These are phyloP conservation scores for Skeletonema marinoi DNA, from an alignment of 108 stramenopile species.

Conservation along the genomic window DNA sequence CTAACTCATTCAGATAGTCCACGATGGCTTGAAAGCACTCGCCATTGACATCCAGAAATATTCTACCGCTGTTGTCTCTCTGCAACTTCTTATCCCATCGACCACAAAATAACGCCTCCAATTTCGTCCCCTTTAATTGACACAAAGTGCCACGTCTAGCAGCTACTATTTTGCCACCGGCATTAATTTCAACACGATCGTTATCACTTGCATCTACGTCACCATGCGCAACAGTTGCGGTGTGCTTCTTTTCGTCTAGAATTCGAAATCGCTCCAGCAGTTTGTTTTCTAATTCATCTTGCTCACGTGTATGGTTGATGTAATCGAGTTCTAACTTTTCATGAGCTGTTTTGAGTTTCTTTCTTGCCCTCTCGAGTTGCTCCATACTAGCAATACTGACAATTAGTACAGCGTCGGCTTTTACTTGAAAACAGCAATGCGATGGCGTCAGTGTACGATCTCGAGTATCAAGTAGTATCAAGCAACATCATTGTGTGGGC, in stretches of 20 bases:
- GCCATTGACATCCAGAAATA: slow-evolving; percentile 17
- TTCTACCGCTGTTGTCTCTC: slow-evolving; percentile 8
- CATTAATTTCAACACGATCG: slow-evolving; percentile 16
- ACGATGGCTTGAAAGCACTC: neutral
- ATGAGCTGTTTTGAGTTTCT: slow-evolving; percentile 3
- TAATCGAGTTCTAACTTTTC: neutral
- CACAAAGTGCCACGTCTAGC: slow-evolving; percentile 2
- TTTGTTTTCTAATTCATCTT: slow-evolving; percentile 1
- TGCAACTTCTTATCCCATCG: slow-evolving; percentile 27
- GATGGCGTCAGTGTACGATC: too few species aligned
- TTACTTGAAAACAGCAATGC: too few species aligned
- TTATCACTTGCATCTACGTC: slow-evolving; percentile 2
- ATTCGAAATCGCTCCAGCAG: neutral
- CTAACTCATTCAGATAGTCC: slow-evolving; percentile 17
- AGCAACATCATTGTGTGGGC: too few species aligned
- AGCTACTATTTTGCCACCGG: slow-evolving; percentile 1
- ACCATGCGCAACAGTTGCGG: neutral
- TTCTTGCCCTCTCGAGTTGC: slow-evolving; percentile 1
- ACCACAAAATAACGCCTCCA: slow-evolving; percentile 32
- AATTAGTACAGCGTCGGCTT: too few species aligned
- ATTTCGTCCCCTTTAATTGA: slow-evolving; percentile 13
- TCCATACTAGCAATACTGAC: neutral
- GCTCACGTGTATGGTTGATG: neutral
- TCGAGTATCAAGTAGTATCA: too few species aligned
- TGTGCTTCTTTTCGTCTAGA: slow-evolving; percentile 9